Evolutionary conservation across 2,329 filamentous ascomycete species (phyloP).

Genomic region (Calonectria pseudoreteaudii): DNA sequence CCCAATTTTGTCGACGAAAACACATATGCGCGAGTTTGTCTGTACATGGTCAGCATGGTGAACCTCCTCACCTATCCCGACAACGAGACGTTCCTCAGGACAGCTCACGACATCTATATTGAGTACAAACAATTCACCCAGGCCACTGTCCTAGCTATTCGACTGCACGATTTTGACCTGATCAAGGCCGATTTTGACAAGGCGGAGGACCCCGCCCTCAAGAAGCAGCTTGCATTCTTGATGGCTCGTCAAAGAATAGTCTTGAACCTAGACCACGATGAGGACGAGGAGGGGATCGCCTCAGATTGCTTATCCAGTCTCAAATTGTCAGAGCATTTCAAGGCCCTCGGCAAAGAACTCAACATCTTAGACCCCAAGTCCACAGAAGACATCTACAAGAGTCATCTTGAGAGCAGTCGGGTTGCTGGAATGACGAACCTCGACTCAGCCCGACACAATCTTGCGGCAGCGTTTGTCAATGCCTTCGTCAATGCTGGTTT

Average conservation of each 20-base stretch:
- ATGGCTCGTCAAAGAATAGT: constrained; percentile 92
- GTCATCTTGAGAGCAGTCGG: constrained; percentile 93
- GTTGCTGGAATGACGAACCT: constrained; percentile 94
- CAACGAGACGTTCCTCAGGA: constrained; percentile 93
- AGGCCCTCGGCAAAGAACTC: constrained; percentile 91
- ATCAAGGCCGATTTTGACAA: constrained; percentile 86
- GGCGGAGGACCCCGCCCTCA: constrained; percentile 82
- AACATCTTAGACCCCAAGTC: constrained; percentile 97
- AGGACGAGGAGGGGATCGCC: constrained; percentile 78
- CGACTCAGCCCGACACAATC: constrained; percentile 94
- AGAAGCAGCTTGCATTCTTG: constrained; percentile 94
- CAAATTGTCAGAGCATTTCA: constrained; percentile 91
- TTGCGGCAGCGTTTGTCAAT: constrained; percentile 96
- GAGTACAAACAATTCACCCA: constrained; percentile 93
- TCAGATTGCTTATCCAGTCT: constrained; percentile 89
- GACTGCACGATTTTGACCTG: constrained; percentile 86
- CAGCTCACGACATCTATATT: constrained; percentile 93
- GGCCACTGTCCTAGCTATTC: constrained; percentile 93
- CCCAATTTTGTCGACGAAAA: constrained; percentile 91
- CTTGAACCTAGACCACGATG: constrained; percentile 75
- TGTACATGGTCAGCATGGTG: constrained; percentile 99
- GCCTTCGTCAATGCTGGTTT: constrained; percentile 97
- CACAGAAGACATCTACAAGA: constrained; percentile 99
- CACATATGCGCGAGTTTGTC: constrained; percentile 90
- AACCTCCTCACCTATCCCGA: constrained; percentile 97